Evolutionary conservation across 192 early-diverging fungal genomes (phyloP), one percentile per base, ranked within the genome.

Genomic region (Umbelopsis ramanniana): DNA sequence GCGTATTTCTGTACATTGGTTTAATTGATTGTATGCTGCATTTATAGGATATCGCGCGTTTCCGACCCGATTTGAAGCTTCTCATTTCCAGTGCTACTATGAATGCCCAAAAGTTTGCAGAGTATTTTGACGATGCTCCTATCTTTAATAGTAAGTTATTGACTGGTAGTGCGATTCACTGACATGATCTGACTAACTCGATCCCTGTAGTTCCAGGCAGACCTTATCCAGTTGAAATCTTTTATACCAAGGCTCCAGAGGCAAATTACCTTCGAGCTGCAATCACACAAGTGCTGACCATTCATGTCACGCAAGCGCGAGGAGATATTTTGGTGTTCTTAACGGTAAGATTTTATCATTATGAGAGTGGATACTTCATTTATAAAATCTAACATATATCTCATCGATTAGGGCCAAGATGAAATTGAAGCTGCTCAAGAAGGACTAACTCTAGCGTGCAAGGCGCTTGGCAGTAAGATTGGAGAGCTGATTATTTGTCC

Each of bases 71-170:
- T 74, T 82, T 99, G 29, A 97, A 94, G 72, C 80, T 99, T 24
- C 77, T 99, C 33, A 97, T 99, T 70, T 95, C 96, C 3, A 97
- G 96, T 84, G 98, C 98, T 0, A 99, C 97, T 0, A 93, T 98
- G 95, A 91, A 99, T 75, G 96, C 96, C 6, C 87, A 97, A 74
- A 97, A 97, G 83, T 99, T 99, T 73, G 88, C 93, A 1, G 87
- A 91, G 60, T 99, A 97, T 72, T 99, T 98, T 89, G 96, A 97
- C 74, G 92, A 90, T 54, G 92, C 92, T 0, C 93, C 95, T 7
- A 95, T 96, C 45, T 95, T 97, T 78, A 93, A 92, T 75, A 96
- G 76, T 77, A 60, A 72, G 71, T 19, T 24, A 67, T 68, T 24
- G 53, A 14, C 5, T 0, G 17, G 26, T 37, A 6, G 4, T 63